These are phyloP conservation scores for Pythium folliculosum DNA, from an alignment of 352 stramenopile species.

Conservation along the genomic window DNA sequence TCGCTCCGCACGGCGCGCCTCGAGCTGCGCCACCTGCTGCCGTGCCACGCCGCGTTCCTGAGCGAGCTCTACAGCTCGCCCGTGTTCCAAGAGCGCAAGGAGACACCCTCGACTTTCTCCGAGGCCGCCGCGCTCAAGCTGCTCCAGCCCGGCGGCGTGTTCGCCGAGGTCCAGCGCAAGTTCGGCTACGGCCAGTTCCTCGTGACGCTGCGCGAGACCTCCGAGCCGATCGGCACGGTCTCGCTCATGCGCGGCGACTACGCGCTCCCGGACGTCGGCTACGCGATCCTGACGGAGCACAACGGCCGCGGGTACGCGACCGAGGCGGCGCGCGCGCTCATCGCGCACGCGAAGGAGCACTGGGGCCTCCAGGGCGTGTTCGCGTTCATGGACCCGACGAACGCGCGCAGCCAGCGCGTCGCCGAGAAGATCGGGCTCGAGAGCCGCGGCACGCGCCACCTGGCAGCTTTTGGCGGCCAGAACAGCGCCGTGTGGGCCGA, in stretches of 20 bases:
- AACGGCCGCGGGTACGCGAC: conserved; percentile 25
- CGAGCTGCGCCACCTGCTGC: conserved; percentile 25
- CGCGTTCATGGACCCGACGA: conserved; percentile 21
- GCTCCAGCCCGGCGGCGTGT: conserved; percentile 10
- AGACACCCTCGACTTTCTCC: background rate
- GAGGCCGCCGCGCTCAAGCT: conserved; percentile 10
- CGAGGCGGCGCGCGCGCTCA: conserved; percentile 16
- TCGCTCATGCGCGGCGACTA: conserved; percentile 27
- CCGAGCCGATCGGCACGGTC: conserved; percentile 19
- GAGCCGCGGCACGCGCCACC: background rate
- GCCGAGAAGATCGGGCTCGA: conserved; percentile 26
- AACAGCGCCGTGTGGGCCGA: conserved; percentile 17
- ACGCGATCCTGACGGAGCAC: conserved; percentile 23
- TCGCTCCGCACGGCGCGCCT: conserved; percentile 16
- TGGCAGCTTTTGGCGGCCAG: conserved; percentile 18
- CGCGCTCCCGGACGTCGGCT: conserved; percentile 19
- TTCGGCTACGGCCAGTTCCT: conserved; percentile 30
- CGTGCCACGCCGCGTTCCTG: conserved; percentile 20
- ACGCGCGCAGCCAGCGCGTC: conserved; percentile 23
- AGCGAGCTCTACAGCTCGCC: conserved; percentile 25
- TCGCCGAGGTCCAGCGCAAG: conserved; percentile 20
- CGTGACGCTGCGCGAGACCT: conserved; percentile 14
- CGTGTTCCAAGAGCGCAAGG: conserved; percentile 14
- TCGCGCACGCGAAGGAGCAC: conserved; percentile 18
- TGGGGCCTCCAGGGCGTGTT: conserved; percentile 22